Evolutionary conservation across 2,329 filamentous ascomycete genomes (phyloP).

Genomic region (Eurotiales sp.): DNA sequence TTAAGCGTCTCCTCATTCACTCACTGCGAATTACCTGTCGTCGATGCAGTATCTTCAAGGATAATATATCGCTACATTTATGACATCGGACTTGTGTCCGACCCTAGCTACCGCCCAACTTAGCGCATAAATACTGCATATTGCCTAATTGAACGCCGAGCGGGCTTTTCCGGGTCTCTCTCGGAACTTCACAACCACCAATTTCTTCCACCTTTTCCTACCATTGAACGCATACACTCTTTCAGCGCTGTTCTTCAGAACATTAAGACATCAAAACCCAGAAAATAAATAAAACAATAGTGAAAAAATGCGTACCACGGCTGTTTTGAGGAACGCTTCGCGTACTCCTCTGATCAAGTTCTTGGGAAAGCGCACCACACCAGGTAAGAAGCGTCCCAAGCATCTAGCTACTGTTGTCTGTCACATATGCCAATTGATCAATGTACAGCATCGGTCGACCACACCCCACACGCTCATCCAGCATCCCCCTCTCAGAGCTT

Average conservation of each 20-base stretch:
- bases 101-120: neutral
- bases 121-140: neutral
- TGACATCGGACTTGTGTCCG: constrained; percentile 2
- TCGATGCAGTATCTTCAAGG: too few relatives aligned
- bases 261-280: neutral
- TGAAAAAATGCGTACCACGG: constrained; percentile 39
- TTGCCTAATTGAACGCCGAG: constrained; percentile 4
- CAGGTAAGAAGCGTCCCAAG: constrained; percentile 34
- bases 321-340: constrained; percentile 38
- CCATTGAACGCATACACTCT: constrained; percentile 3
- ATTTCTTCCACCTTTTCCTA: constrained; percentile 7
- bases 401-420: neutral
- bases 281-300: neutral
- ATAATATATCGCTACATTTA: neutral
- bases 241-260: constrained; percentile 14
- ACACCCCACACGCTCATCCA: constrained; percentile 58
- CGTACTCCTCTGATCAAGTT: constrained; percentile 50
- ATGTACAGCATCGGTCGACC: constrained; percentile 46
- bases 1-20: neutral
- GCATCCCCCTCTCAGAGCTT: constrained; percentile 54
- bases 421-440: constrained; percentile 5
- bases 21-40: too few relatives aligned
- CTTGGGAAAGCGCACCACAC: constrained; percentile 44
- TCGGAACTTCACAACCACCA: neutral
- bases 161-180: constrained; percentile 11